Evolutionary conservation across 2,329 filamentous ascomycete species (phyloP).

Genomic region (Fusarium floridanum): DNA sequence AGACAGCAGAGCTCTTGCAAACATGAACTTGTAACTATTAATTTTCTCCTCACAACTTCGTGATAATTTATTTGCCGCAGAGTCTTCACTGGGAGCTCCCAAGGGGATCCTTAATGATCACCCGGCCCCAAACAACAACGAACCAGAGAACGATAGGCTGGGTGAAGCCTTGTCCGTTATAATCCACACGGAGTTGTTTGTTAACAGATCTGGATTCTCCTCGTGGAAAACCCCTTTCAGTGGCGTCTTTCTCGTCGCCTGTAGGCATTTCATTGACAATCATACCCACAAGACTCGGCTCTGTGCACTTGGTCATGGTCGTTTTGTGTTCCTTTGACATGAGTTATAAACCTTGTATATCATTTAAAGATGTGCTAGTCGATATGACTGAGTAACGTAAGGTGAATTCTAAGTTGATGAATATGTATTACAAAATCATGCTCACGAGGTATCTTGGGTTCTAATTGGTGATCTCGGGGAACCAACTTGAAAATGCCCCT

Average conservation of each 20-base stretch:
- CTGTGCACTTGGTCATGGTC: neutral
- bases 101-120: neutral
- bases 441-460: neutral
- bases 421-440: neutral
- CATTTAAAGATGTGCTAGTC: neutral
- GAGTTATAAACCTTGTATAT: neutral
- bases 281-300: neutral
- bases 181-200: neutral
- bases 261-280: neutral
- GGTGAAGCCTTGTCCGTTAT: neutral
- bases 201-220: rapidly evolving
- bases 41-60: neutral
- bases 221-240: neutral
- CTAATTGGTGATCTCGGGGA: neutral
- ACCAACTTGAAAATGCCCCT: neutral
- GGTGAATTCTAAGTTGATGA: neutral
- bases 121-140: neutral
- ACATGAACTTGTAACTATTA: neutral
- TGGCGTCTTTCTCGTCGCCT: neutral
- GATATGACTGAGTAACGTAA: too few species aligned
- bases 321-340: neutral
- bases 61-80: neutral
- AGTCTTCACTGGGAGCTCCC: neutral
- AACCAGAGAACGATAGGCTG: neutral
- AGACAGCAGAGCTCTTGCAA: neutral